These are phyloP conservation scores for Xylaria sp. DNA, from an alignment of 2,329 filamentous ascomycete species.

Conservation along the genomic window DNA sequence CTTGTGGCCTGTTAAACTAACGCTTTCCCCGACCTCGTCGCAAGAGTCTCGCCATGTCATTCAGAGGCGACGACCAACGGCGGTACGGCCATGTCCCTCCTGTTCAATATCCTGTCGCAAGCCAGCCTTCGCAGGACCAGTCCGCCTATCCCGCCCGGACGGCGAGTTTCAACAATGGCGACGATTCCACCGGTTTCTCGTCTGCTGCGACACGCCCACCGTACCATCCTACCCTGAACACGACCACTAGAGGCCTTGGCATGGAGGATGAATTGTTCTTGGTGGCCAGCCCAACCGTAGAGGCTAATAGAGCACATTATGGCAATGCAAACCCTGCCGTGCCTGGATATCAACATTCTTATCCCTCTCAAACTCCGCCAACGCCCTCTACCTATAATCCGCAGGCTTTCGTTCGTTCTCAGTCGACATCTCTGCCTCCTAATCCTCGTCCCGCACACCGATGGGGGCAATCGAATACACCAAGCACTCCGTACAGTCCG, in stretches of 20 bases:
- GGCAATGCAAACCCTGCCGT: slow-evolving; percentile 58
- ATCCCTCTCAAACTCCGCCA: slow-evolving; percentile 58
- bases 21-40: neutral
- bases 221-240: slow-evolving; percentile 48
- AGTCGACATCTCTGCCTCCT: slow-evolving; percentile 63
- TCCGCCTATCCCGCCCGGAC: slow-evolving; percentile 60
- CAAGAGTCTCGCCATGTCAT: slow-evolving; percentile 63
- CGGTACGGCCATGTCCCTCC: slow-evolving; percentile 74
- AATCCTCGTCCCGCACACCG: slow-evolving; percentile 55
- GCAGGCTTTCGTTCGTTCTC: slow-evolving; percentile 68
- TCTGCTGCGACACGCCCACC: slow-evolving; percentile 46
- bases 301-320: slow-evolving; percentile 52
- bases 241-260: slow-evolving; percentile 46
- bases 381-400: slow-evolving; percentile 74
- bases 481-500: slow-evolving; percentile 50
- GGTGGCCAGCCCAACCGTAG: slow-evolving; percentile 55
- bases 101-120: slow-evolving; percentile 68
- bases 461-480: slow-evolving; percentile 48
- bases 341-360: slow-evolving; percentile 64
- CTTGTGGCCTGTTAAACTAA: slow-evolving; percentile 4
- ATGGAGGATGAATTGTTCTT: slow-evolving; percentile 73
- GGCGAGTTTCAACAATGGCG: slow-evolving; percentile 79
- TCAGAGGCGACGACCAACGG: slow-evolving; percentile 69
- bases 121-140: slow-evolving; percentile 53
- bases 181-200: slow-evolving; percentile 70